A percentile compares a stretch with the other conserved stretches of the same genome.
Evolutionary conservation across 1,284 basidiomycete species (phyloP).

Genomic region (Xanthoconium separans): DNA sequence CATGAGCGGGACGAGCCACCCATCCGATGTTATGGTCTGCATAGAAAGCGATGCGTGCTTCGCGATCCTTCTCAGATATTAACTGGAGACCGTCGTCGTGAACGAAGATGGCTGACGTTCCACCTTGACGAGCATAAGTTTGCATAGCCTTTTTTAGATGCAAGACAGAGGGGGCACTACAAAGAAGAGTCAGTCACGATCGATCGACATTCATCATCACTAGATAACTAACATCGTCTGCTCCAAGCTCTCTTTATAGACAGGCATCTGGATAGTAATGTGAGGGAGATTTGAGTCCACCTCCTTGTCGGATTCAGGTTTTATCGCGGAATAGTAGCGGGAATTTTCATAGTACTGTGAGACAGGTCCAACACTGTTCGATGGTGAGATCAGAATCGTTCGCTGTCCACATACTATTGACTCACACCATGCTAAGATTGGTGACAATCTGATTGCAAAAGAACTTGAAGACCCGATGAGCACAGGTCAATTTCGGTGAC

Average conservation of each 20-base stretch:
- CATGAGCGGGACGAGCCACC: conserved; percentile 74
- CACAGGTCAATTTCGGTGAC: not conserved
- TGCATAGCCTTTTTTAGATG: conserved; percentile 84
- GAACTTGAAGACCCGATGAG: conserved; percentile 52
- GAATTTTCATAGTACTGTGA: conserved; percentile 76
- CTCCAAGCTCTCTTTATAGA: conserved; percentile 75
- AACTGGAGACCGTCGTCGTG: conserved; percentile 79
- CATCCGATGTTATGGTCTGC: conserved; percentile 83
- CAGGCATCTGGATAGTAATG: conserved; percentile 75
- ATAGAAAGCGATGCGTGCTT: conserved; percentile 71
- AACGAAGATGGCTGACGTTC: conserved; percentile 71
- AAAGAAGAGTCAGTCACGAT: conserved; percentile 56
- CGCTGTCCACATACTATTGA: not conserved
- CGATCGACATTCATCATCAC: conserved; percentile 35
- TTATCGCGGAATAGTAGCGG: conserved; percentile 64
- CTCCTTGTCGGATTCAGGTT: conserved; percentile 55
- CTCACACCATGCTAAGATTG: conserved; percentile 58
- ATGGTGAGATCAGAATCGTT: not conserved
- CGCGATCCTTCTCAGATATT: conserved; percentile 57
- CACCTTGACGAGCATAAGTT: conserved; percentile 81
- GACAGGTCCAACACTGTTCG: conserved; percentile 61
- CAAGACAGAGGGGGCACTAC: conserved; percentile 69
- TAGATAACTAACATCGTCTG: conserved; percentile 60
- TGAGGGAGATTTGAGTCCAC: conserved; percentile 66
- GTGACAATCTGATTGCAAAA: conserved; percentile 61